Conservation (phyloP, 441 rosid species). For the Syzygium syzygioides region DNA sequence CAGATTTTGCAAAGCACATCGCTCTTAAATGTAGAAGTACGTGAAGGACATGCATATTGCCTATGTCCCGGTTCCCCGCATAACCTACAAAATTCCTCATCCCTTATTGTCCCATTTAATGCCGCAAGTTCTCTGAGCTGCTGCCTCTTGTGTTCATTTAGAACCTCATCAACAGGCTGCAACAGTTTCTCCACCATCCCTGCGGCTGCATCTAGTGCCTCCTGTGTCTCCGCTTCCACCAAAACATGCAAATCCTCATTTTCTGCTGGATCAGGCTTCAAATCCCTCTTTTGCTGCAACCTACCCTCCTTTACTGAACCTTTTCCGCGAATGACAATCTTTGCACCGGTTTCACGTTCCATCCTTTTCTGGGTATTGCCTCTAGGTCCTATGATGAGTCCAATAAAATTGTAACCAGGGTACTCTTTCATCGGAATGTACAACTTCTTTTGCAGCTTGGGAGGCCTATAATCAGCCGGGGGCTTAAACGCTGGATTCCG, state of each 20-base stretch:
- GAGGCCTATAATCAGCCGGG: slow-evolving; percentile 96
- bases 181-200: slow-evolving; percentile 96
- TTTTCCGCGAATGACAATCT: slow-evolving; percentile 93
- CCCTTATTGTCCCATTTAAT: slow-evolving; percentile 94
- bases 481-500: slow-evolving; percentile 95
- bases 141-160: slow-evolving; percentile 97
- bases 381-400: slow-evolving; percentile 94
- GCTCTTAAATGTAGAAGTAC: slow-evolving; percentile 84
- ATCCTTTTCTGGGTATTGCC: slow-evolving; percentile 99
- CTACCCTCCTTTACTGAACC: slow-evolving; percentile 97
- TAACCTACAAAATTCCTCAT: slow-evolving; percentile 90
- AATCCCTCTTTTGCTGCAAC: slow-evolving; percentile 90
- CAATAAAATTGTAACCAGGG: slow-evolving; percentile 93
- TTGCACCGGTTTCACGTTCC: slow-evolving; percentile 97
- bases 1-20: slow-evolving; percentile 98
- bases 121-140: slow-evolving; percentile 97
- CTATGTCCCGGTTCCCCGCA: slow-evolving; percentile 98
- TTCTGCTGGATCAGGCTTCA: slow-evolving; percentile 88
- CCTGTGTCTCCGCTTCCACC: slow-evolving; percentile 95
- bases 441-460: slow-evolving; percentile 93
- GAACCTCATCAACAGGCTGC: slow-evolving; percentile 97
- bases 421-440: slow-evolving; percentile 97
- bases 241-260: slow-evolving; percentile 97
- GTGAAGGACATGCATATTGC: slow-evolving; percentile 91
- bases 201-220: slow-evolving; percentile 89